These are phyloP conservation scores for Aethionema arabicum DNA, from an alignment of 345 rosid genomes.

Conservation along the genomic window DNA sequence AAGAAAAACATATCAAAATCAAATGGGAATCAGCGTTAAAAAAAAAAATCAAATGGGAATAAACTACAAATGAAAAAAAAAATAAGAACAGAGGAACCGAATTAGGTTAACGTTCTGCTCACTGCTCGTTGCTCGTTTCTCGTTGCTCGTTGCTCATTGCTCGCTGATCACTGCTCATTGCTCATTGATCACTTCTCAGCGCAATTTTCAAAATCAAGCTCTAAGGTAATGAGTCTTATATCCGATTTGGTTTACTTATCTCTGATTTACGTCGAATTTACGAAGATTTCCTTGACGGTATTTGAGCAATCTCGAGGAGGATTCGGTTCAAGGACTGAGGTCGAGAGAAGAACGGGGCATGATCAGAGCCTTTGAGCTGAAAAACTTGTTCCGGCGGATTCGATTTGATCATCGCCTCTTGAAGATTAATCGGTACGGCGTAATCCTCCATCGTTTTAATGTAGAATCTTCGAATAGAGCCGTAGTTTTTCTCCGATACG, in stretches of 20 bases:
- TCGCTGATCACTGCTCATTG: no score
- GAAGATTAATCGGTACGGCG: slow-evolving; percentile 50
- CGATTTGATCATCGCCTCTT: slow-evolving; percentile 51
- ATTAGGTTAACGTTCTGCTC: not conserved
- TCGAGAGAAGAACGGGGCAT: slow-evolving; percentile 72
- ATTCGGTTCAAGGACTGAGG: slow-evolving; percentile 61
- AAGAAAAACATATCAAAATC: no score
- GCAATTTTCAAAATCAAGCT: slow-evolving; percentile 6
- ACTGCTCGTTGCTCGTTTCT: no score
- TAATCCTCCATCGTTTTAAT: slow-evolving; percentile 53
- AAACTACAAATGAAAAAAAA: slow-evolving; percentile 1
- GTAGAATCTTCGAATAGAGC: slow-evolving; percentile 53
- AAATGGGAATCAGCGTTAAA: no score
- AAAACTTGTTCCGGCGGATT: slow-evolving; percentile 62
- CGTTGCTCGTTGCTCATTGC: no score
- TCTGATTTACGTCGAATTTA: slow-evolving; percentile 3
- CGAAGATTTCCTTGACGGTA: slow-evolving; percentile 37
- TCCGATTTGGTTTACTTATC: slow-evolving; percentile 19
- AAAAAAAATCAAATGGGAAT: not conserved
- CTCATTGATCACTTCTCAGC: not conserved
- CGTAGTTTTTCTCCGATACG: slow-evolving; percentile 51
- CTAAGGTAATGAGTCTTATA: slow-evolving; percentile 12
- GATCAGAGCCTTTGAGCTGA: slow-evolving; percentile 65
- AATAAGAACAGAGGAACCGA: not conserved
- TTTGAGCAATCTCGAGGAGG: slow-evolving; percentile 51